Base-by-base conservation (phyloP, 2,329 filamentous ascomycete species). In the Monilinia aucupariae region DNA sequence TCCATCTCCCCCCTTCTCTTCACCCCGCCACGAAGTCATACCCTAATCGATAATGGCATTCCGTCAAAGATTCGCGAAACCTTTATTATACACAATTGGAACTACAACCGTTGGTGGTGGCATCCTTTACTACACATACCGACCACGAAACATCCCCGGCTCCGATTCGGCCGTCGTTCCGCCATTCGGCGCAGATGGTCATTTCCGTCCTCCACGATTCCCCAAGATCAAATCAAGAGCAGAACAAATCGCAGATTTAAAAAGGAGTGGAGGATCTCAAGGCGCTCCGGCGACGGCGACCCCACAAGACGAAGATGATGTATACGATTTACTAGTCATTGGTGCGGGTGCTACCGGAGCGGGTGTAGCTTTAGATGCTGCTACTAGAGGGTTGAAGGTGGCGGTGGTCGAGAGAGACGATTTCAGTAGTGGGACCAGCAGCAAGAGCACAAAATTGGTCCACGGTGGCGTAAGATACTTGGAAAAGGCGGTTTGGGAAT, bases 371-470 rank as follows among this genome's bases (percentile, higher is more conserved):
- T 79, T 90, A 34, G 88, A 90, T 78, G 88, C 88, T 54, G 86
- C 82, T 12, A 89, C 87, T 4, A 78, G 88, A 74, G 88, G 88
- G 17, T 77, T 91, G 68, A 88, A 85, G 74, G 88, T 91, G 59
- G 88, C 87, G 49, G 75, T 89, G 50, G 82, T 91, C 20, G 88
- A 91, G 74, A 79, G 87, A 60, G 88, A 90, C 72, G 88, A 91
- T 74, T 90, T 90, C 74, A 85, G 83, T 70, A 85, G 84, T 68
- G 88, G 88, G 49, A 90, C 88, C 15, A 89, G 86, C 74, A 87
- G 84, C 72, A 90, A 90, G 78, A 89, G 85, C 73, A 90, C 88
- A 61, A 91, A 91, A 76, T 79, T 90, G 64, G 87, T 91, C n/a
- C 87, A 90, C 74, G 88, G 88, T 60, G 88, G 87, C 72, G 87